These are phyloP conservation scores for Ogataea parapolymorpha DNA, from an alignment of 805 yeast genomes.

Conservation along the genomic window DNA sequence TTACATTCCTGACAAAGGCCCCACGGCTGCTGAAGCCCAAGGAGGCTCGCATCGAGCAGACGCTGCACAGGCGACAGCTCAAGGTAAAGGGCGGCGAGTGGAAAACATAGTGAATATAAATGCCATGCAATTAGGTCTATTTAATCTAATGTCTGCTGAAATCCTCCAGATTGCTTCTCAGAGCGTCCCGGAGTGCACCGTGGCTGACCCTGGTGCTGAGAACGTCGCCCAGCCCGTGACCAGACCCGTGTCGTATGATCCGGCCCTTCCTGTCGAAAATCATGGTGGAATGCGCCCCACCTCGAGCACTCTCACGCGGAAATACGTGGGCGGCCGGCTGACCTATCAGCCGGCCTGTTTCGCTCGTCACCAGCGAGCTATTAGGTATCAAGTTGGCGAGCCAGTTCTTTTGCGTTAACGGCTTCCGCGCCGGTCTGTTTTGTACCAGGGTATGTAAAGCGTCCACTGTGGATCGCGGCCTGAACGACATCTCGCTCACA, in stretches of 20 bases:
- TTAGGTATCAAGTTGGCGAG: slow-evolving; percentile 29
- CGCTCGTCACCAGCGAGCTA: slow-evolving; percentile 31
- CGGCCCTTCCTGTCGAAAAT: slow-evolving; percentile 41
- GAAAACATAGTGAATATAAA: slow-evolving; percentile 1
- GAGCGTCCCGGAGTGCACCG: slow-evolving; percentile 46
- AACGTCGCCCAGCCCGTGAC: slow-evolving; percentile 35
- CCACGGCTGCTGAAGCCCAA: slow-evolving; percentile 13
- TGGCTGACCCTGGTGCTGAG: slow-evolving; percentile 42
- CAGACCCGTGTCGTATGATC: slow-evolving; percentile 42
- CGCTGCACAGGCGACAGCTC: slow-evolving; percentile 13
- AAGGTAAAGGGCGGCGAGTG: slow-evolving; percentile 7
- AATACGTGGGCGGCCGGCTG: slow-evolving; percentile 21
- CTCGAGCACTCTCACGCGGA: slow-evolving; percentile 14
- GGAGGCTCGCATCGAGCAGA: slow-evolving; percentile 19
- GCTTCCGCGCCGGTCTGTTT: background rate
- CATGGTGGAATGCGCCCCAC: slow-evolving; percentile 41
- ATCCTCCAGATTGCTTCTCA: slow-evolving; percentile 25
- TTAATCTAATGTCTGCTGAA: background rate
- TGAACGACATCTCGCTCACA: slow-evolving; percentile 5
- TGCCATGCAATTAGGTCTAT: background rate
- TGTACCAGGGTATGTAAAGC: background rate
- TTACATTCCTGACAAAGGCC: slow-evolving; percentile 23
- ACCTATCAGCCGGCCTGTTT: slow-evolving; percentile 30
- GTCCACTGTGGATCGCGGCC: background rate
- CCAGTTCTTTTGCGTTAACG: slow-evolving; percentile 17